Conservation (phyloP, 2,329 filamentous ascomycete species). For the Aspergillus sp. region DNA sequence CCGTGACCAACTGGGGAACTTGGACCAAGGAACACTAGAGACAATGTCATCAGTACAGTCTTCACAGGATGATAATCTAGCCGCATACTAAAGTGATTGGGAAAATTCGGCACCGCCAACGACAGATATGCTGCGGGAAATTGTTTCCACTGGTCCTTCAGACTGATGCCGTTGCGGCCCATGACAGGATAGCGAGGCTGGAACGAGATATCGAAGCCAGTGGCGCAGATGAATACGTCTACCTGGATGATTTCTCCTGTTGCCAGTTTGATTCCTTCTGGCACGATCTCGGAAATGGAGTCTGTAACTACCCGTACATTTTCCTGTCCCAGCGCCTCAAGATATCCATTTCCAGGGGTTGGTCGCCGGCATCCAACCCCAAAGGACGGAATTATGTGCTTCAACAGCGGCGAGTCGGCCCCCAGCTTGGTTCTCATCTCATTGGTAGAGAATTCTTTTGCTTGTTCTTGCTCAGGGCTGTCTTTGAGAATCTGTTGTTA, state of each 20-base stretch:
- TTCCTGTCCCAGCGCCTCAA: constrained; percentile 15
- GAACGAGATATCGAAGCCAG: constrained; percentile 11
- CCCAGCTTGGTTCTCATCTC: constrained; percentile 1
- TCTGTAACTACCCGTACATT: constrained; percentile 17
- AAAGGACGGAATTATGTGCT: constrained; percentile 15
- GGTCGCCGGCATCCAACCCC: constrained; percentile 20
- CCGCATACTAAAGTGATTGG: constrained; percentile 24
- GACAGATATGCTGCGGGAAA: constrained; percentile 25
- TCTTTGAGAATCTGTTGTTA: neutral
- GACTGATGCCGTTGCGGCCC: neutral
- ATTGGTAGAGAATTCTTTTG: neutral
- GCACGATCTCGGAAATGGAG: constrained; percentile 9
- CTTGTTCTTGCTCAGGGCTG: constrained; percentile 2
- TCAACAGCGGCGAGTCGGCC: neutral
- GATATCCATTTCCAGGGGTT: constrained; percentile 20
- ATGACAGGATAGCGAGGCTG: neutral
- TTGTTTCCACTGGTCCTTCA: constrained; percentile 16
- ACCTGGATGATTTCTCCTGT: constrained; percentile 15
- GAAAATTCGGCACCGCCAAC: constrained; percentile 12
- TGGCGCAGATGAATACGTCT: constrained; percentile 12
- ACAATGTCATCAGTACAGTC: neutral
- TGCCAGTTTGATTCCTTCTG: constrained; percentile 13
- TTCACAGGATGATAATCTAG: neutral
- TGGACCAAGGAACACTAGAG: constrained; percentile 44
- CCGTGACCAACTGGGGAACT: constrained; percentile 53